Base-by-base conservation (phyloP, 306 rosid species). In the Quercus dentata region DNA sequence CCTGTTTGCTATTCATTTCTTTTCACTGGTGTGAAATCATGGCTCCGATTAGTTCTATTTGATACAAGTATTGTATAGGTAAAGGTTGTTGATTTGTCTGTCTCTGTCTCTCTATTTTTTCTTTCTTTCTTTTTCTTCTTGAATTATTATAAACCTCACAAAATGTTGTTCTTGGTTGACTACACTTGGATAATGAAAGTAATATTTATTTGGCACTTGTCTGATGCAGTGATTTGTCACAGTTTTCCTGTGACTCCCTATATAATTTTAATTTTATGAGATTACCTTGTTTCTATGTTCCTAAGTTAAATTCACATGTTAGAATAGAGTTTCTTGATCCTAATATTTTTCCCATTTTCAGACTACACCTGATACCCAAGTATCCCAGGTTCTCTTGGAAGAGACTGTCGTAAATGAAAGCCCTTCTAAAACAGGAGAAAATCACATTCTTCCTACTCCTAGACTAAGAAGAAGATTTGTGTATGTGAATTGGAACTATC, bases 401-500 rank as follows among this genome's bases (percentile, higher is more conserved):
- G 82, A 78, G 17, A 84, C 75, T 73, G 49, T 82, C 35, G 71
- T 79, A 41, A 71, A 87, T 71, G 87, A 81, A 87, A 81, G 82
- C 73, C 76, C 81, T 81, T 74, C 89, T 82, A 84, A 81, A 67
- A 71, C 76, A 51, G 92, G 86, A 74, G 85, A 84, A 78, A 78
- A 14, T 74, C 88, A 70, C 58, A 31, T 69, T 28, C 84, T 84
- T 54, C 85, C 84, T 80, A 82, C 97, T 75, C 90, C 90, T 12
- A 90, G 96, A 65, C 83, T 91, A 73, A 89, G 99, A 86, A 91
- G 96, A 83, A 90, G 97, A 84, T 80, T 88, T 49, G 90, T 84
- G 92, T 94, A 89, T 84, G 90, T 76, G 69, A 51, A 64, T 74
- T 79, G 67, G 64, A 55, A 59, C 56, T 20, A 46, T 28, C 11